Evolutionary conservation across 208 protist genomes (phyloP), one percentile per base, ranked within the genome.

Genomic region (Leishmania gerbilli): DNA sequence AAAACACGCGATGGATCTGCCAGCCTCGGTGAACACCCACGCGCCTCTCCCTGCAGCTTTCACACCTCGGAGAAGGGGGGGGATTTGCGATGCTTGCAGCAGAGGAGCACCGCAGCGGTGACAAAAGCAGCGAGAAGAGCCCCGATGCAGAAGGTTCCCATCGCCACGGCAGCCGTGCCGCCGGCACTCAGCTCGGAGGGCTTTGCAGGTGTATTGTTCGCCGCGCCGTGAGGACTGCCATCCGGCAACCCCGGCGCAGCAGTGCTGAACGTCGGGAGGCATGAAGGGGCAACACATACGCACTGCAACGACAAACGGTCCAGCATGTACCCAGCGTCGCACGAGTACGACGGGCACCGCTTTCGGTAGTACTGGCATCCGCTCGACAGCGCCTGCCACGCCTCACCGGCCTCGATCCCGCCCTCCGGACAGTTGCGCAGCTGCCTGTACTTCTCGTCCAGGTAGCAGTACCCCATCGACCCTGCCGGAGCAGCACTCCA

Each of bases 381-480:
- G 27, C 49, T 64, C 1, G 72, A 40, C 67, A 84, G 84, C 69
- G 9, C 0, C 62, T 62, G 79, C 27, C 49, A 65, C 65, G 64
- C 58, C 1, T 60, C 79, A 17, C 79, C 79, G 1, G 27, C 45
- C 31, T 69, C 56, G 40, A 80, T 79, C n/a, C 79, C 79, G 40
- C 79, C 74, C 9, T 53, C 74, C 17, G 84, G 83, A 62, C 83
- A 87, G 76, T 67, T 69, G 42, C 76, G 72, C 72, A 87, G 53
- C n/a, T 2, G 9, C 71, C n/a, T 45, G 69, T 80, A 81, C 71
- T 72, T 76, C 65, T 85, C 83, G 72, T 91, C 85, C 27, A 94
- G 80, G 77, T 91, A 88, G 80, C 89, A 94, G 55, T 79, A 75
- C n/a, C 89, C 87, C 60, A 64, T 76, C 47, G 84, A 81, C 80